Base-by-base conservation (phyloP, 2,329 filamentous ascomycete genomes). In the Malbranchea zuffiana region DNA sequence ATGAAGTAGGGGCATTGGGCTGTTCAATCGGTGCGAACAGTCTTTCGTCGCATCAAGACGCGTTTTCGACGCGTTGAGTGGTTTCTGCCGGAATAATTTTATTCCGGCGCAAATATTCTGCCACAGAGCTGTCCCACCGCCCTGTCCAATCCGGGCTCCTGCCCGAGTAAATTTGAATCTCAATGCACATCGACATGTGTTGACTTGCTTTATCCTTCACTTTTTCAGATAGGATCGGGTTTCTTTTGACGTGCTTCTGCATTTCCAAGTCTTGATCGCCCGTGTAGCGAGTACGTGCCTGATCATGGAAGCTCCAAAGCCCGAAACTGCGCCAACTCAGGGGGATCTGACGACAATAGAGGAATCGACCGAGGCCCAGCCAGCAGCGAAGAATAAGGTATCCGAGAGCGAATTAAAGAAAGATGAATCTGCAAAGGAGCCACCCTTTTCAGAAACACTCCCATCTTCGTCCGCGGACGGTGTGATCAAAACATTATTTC, bases 401-500 rank as follows among this genome's bases (percentile, higher is more conserved):
- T 18, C 36, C 12, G 17, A 6, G 7, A 17, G 34, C 10, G 12
- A 33, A 18, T 13, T 25, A 12, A 19, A 8, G 10, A 8, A 10
- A 15, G 29, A 32, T 3, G 15, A 28, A n/a, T 18, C 36, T 12
- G 17, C 10, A 7, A 17, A 39, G 12, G 12, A 33, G 4, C 11
- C 19, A 29, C 30, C 17, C 5, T 32, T 34, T 24, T 23, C 36
- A 21, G 41, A 52, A n/a, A 42, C 52, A 13, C 50, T 63, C n/a
- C 62, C 61, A 18, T 45, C 40, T 6, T 62, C 57, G 13, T 54
- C 57, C 5, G 54, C 52, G 5, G 55, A 62, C 33, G 62, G 60
- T 5, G 48, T 62, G 13, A 56, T 67, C 37, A 67, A 68, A 47
- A 77, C 69, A 28, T 80, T 78, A 21, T 68, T 83, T 44, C 56